Percentiles rank a stretch among this genome's conserved stretches.
These are phyloP conservation scores for Xylariaceae sp. DNA, from an alignment of 2,329 filamentous ascomycete genomes.

Conservation along the genomic window DNA sequence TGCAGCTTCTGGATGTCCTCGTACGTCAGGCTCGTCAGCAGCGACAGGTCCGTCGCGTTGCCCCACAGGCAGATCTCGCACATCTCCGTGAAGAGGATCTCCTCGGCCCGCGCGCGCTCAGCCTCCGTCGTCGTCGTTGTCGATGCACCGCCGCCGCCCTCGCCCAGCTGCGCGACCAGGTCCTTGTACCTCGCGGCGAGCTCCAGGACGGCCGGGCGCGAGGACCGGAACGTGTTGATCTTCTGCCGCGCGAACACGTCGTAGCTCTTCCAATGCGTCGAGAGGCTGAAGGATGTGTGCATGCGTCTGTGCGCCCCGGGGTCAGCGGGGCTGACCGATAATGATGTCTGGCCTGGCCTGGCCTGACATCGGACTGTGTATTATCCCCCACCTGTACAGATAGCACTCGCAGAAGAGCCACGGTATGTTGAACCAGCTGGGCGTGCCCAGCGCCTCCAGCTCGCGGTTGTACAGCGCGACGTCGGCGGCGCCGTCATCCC, in stretches of 20 bases:
- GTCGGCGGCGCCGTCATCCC: slow-evolving; percentile 70
- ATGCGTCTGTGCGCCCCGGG: slow-evolving; percentile 54
- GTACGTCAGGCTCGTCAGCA: slow-evolving; percentile 82
- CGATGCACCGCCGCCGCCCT: too few species aligned
- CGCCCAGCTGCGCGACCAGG: slow-evolving; percentile 59
- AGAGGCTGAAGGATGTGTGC: slow-evolving; percentile 67
- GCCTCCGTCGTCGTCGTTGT: slow-evolving; percentile 43
- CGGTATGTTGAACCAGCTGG: slow-evolving; percentile 74
- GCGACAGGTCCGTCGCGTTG: slow-evolving; percentile 88
- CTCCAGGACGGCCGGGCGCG: slow-evolving; percentile 76
- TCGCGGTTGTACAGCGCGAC: slow-evolving; percentile 80
- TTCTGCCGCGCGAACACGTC: slow-evolving; percentile 89
- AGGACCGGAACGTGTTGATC: slow-evolving; percentile 85
- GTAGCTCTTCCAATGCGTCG: slow-evolving; percentile 78
- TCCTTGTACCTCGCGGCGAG: slow-evolving; percentile 72
- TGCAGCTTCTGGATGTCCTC: slow-evolving; percentile 97
- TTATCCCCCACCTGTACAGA: slow-evolving; percentile 59
- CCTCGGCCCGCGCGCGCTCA: slow-evolving; percentile 57
- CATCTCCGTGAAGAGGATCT: slow-evolving; percentile 81
- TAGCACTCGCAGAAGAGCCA: slow-evolving; percentile 97
- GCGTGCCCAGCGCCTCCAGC: slow-evolving; percentile 62
- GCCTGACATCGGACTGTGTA: not conserved
- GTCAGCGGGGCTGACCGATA: too few species aligned
- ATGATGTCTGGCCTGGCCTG: too few species aligned
- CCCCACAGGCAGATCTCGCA: slow-evolving; percentile 96